Percentiles rank a stretch among this genome's conserved stretches.
phyloP scores from a whole-genome alignment of 2,329 filamentous ascomycete species.

The Aspergillus ochraceus region DNA sequence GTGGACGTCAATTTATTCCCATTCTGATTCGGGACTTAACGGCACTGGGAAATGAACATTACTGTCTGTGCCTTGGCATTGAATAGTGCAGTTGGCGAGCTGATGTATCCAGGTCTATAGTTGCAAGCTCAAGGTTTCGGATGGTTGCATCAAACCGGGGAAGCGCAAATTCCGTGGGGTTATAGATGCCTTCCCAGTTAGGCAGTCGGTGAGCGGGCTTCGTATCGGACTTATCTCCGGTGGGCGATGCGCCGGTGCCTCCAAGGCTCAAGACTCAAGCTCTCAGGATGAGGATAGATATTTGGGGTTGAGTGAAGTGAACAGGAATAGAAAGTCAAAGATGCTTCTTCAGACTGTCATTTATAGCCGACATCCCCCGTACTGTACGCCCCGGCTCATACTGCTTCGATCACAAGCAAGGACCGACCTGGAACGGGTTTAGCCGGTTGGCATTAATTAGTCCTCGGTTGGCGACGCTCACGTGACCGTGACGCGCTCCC shows the following conservation, averaged over 20 bases:
- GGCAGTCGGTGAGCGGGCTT: slow-evolving; percentile 34
- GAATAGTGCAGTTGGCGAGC: neutral
- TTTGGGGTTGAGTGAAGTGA: no score
- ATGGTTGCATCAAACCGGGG: slow-evolving; percentile 17
- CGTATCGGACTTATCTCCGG: neutral
- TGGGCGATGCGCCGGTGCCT: no score
- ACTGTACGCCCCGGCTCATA: no score
- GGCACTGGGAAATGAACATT: neutral
- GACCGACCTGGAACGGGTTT: neutral
- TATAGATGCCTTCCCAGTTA: slow-evolving; percentile 27
- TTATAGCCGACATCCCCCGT: no score
- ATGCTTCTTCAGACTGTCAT: no score
- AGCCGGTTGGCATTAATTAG: neutral
- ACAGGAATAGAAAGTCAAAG: no score
- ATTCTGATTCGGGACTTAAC: neutral
- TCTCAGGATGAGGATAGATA: no score
- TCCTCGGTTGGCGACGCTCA: slow-evolving; percentile 12
- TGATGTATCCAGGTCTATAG: neutral
- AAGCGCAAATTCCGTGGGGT: slow-evolving; percentile 28
- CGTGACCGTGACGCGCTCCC: slow-evolving; percentile 12
- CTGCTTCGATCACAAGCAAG: neutral
- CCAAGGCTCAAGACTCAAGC: no score
- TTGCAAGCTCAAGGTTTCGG: slow-evolving; percentile 3
- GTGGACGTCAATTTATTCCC: neutral
- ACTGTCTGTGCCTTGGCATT: neutral